Base-by-base conservation (phyloP, 2,329 filamentous ascomycete genomes). In the Penicillium sp. region DNA sequence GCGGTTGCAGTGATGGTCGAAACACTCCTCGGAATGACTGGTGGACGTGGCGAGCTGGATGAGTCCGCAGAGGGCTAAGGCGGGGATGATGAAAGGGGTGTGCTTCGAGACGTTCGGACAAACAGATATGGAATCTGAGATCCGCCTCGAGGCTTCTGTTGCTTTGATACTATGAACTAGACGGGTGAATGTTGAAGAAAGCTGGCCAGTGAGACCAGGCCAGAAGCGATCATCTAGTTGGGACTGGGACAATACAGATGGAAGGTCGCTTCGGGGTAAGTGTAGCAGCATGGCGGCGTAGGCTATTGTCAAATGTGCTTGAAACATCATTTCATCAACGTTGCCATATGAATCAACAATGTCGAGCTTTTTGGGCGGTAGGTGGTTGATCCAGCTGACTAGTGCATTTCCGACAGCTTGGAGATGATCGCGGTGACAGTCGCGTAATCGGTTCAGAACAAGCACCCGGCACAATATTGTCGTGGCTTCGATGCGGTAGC, bases 401-500 rank as follows among this genome's bases (percentile, higher is more conserved):
- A 87, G 77, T 33, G 76, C 72, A 45, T 79, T 78, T 59, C 80
- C 78, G 12, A 83, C 80, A n/a, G 82, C 80, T 63, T 86, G 83
- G 4, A 86, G 78, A 30, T 83, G 80, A 40, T 84, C 78, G 19
- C 78, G 66, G 43, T 76, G 72, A n/a, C 67, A 66, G 36, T 74
- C 73, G 10, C 66, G 69, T n/a, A 74, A 57, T 19, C 69, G 61
- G 42, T 73, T 73, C 7, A 77, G 35, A 22, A 72, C 63, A 50
- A 95, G 84, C 52, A 94, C 87, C 58, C 86, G 84, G 11, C 88
- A 89, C 0, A 96, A 76, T 60, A 92, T 92, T 1, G 88, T 83
- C 10, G 87, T 84, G 0, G 90, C 89, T 38, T 91, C 87, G 47
- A 96, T 88, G 8, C 90, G 86, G 71, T 94, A 96, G 5, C 89